phyloP scores from a whole-genome alignment of 306 rosid species.

The Parietaria judaica region DNA sequence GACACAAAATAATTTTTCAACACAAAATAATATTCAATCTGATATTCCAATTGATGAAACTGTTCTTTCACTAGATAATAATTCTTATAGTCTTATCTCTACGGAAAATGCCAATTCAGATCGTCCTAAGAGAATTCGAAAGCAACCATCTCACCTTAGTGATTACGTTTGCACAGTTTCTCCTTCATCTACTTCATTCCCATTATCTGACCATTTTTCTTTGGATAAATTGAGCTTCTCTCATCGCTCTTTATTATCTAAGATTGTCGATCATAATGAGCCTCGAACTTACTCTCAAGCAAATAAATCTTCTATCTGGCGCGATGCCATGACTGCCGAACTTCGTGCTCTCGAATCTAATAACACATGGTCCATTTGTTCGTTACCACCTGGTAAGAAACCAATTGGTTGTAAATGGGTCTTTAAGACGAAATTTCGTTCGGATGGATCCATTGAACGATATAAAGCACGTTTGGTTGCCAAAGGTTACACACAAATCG shows the following conservation, averaged over 20 bases:
- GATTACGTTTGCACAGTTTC: slow-evolving; percentile 5
- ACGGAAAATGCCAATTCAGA: not conserved
- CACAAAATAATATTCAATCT: not conserved
- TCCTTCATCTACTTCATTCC: not conserved
- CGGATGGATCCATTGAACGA: not conserved
- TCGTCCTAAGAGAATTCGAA: not conserved
- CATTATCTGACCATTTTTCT: not conserved
- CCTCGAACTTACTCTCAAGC: not conserved
- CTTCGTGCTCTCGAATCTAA: slow-evolving; percentile 1
- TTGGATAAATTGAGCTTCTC: not conserved
- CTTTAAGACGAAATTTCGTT: slow-evolving; percentile 1
- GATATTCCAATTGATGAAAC: not conserved
- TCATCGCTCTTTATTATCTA: not conserved
- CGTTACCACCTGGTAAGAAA: not conserved
- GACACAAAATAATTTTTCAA: not conserved
- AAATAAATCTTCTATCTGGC: not conserved
- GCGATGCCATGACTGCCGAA: slow-evolving; percentile 1
- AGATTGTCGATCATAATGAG: not conserved
- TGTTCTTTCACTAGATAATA: not conserved
- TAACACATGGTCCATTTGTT: not conserved
- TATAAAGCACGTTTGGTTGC: slow-evolving; percentile 1
- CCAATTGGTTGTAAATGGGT: slow-evolving; percentile 9
- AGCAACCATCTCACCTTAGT: not conserved
- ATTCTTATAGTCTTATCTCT: not conserved
- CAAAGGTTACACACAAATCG: not conserved